phyloP scores from a whole-genome alignment of 1,284 basidiomycete genomes.

The Thecaphora thlaspeos region DNA sequence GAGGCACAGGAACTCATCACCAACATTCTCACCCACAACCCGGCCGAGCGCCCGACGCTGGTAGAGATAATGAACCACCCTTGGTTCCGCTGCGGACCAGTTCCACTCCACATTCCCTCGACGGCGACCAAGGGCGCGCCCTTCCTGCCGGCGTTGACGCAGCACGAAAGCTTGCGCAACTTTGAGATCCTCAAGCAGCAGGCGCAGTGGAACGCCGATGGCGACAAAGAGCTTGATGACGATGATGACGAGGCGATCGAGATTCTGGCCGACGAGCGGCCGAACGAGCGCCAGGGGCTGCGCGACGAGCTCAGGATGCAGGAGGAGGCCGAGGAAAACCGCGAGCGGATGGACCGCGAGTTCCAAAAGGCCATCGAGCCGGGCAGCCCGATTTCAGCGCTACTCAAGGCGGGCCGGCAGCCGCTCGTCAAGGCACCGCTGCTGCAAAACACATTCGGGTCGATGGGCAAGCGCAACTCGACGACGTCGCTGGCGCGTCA shows the following conservation, averaged over 20 bases:
- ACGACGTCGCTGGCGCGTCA: conserved; percentile 20
- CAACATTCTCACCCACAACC: conserved; percentile 73
- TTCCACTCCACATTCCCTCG: conserved; percentile 76
- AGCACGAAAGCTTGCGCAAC: conserved; percentile 37
- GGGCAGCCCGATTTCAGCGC: conserved; percentile 85
- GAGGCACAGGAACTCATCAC: conserved; percentile 78
- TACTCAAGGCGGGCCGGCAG: conserved; percentile 64
- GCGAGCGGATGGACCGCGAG: conserved; percentile 71
- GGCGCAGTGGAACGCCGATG: conserved; percentile 43
- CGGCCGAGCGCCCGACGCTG: conserved; percentile 72
- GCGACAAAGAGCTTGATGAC: conserved; percentile 34
- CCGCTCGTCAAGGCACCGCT: conserved; percentile 45
- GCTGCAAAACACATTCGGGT: conserved; percentile 17
- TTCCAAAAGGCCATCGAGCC: conserved; percentile 94
- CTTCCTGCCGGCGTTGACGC: conserved; percentile 65
- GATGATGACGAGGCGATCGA: conserved; percentile 20
- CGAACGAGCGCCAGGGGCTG: conserved; percentile 5
- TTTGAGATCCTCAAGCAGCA: conserved; percentile 46
- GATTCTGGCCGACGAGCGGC: conserved; percentile 13
- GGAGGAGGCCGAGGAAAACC: conserved; percentile 50
- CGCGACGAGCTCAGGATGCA: conserved; percentile 37
- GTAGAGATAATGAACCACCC: conserved; percentile 79
- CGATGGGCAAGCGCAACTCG: conserved; percentile 8
- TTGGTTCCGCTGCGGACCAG: conserved; percentile 79
- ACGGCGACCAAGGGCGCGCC: conserved; percentile 74